Evolutionary conservation across 1,284 basidiomycete species (phyloP).

Genomic region (Rhizoctonia solani): DNA sequence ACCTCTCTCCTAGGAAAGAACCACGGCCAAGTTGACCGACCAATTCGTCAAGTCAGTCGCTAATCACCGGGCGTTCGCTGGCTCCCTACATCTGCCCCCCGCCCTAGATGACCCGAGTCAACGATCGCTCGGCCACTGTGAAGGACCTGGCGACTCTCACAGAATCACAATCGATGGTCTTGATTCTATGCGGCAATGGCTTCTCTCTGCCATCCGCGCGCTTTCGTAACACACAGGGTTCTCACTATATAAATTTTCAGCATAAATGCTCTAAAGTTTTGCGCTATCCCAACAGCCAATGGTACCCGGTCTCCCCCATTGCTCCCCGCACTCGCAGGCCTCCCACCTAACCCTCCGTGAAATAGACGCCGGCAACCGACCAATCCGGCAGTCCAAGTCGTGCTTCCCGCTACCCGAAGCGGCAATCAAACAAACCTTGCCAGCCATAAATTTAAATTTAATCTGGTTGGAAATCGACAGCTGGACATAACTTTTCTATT

Average conservation of each 20-base stretch:
- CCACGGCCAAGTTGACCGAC: neutral
- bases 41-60: neutral
- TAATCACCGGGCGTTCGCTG: neutral
- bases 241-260: neutral
- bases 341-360: slow-evolving; percentile 1
- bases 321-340: too few species aligned
- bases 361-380: slow-evolving; percentile 24
- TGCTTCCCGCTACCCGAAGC: slow-evolving; percentile 8
- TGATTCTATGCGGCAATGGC: too few species aligned
- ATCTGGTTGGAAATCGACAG: too few species aligned
- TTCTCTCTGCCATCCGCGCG: too few species aligned
- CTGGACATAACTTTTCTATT: too few species aligned
- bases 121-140: neutral
- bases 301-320: too few species aligned
- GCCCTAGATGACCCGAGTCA: too few species aligned
- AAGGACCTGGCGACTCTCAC: too few species aligned
- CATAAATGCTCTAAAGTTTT: neutral
- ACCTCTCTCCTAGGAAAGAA: neutral
- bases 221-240: neutral
- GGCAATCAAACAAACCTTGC: slow-evolving; percentile 31
- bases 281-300: too few species aligned
- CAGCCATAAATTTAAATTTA: too few species aligned
- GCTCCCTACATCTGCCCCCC: too few species aligned
- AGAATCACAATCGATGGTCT: too few species aligned
- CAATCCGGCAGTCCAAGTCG: neutral